Evolutionary conservation across 768 basidiomycete species (phyloP).

Genomic region (Tephrocybe rancida): DNA sequence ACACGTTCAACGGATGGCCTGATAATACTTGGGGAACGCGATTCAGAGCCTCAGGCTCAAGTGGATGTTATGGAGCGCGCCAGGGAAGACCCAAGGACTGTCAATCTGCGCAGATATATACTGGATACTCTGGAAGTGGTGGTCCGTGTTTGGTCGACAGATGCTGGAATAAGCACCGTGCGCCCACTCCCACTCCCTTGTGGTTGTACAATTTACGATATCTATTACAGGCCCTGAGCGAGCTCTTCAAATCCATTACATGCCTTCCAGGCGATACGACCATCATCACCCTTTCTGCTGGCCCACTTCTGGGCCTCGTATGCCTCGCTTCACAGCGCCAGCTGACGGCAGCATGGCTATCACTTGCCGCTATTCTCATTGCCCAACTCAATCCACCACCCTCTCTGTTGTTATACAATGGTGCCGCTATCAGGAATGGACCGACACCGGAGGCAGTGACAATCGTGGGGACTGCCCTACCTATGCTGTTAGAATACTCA

Average conservation of each 20-base stretch:
- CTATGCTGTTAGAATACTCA: constrained; percentile 60
- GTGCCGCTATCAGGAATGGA: constrained; percentile 40
- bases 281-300: constrained; percentile 77
- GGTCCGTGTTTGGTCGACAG: constrained; percentile 78
- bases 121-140: constrained; percentile 59
- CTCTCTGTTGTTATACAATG: constrained; percentile 29
- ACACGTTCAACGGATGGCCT: constrained; percentile 76
- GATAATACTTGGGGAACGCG: constrained; percentile 54
- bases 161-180: constrained; percentile 78
- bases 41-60: constrained; percentile 54
- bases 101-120: constrained; percentile 67
- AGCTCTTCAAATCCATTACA: constrained; percentile 85
- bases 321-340: constrained; percentile 73
- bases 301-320: constrained; percentile 79
- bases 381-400: constrained; percentile 81
- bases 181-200: constrained; percentile 29
- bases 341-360: constrained; percentile 83
- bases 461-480: constrained; percentile 57
- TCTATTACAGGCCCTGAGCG: constrained; percentile 65
- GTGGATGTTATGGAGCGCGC: constrained; percentile 58
- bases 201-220: neutral
- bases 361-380: constrained; percentile 77
- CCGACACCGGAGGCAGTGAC: constrained; percentile 58
- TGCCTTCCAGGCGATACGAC: constrained; percentile 77
- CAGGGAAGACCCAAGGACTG: constrained; percentile 63